Conservation (phyloP, 805 yeast species). For the Suhomyces emberorum region DNA sequence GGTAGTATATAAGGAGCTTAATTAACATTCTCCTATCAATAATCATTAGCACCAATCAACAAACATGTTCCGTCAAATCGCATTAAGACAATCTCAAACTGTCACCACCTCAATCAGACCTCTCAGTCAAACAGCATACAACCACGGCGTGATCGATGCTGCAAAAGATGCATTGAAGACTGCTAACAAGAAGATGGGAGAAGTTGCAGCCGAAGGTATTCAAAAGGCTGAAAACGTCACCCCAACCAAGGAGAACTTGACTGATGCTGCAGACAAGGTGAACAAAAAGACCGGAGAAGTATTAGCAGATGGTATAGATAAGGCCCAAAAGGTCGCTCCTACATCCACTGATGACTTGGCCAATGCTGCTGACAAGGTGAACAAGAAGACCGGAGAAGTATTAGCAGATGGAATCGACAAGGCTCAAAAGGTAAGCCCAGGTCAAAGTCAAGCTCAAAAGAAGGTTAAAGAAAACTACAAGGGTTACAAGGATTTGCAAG, state of each 20-base stretch:
- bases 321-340: constrained; percentile 4
- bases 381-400: constrained; percentile 34
- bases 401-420: constrained; percentile 38
- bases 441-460: constrained; percentile 9
- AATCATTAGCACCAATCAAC: too few relatives aligned
- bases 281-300: constrained; percentile 32
- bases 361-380: constrained; percentile 8
- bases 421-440: constrained; percentile 21
- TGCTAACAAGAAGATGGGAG: constrained; percentile 38
- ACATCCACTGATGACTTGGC: constrained; percentile 2
- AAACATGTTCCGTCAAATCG: constrained; percentile 11
- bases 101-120: constrained; percentile 2
- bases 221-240: constrained; percentile 31
- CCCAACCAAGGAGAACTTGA: constrained; percentile 18
- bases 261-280: constrained; percentile 22
- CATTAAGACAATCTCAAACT: constrained; percentile 5
- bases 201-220: constrained; percentile 38
- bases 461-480: constrained; percentile 26
- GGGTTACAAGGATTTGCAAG: constrained; percentile 41
- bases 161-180: constrained; percentile 35
- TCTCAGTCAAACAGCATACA: background rate
- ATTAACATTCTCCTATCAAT: too few relatives aligned
- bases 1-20: too few relatives aligned
- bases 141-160: constrained; percentile 22
- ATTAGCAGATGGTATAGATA: constrained; percentile 27